phyloP scores from a whole-genome alignment of 805 yeast genomes.

The Ascoidea asiatica region DNA sequence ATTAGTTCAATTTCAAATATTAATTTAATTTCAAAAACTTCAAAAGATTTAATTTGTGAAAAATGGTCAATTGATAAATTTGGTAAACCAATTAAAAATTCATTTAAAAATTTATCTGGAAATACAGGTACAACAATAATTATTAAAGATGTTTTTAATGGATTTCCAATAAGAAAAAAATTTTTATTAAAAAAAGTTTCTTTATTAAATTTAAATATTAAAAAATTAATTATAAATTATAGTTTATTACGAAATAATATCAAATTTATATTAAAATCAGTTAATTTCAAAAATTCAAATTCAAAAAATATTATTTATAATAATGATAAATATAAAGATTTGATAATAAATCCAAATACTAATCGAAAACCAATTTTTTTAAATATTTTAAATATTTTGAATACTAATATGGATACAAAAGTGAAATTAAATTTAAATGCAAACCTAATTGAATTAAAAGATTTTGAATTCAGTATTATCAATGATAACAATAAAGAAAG shows the following conservation, averaged over 20 bases:
- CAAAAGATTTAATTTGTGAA: conserved; percentile 19
- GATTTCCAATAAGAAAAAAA: conserved; percentile 21
- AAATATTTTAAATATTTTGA: conserved; percentile 11
- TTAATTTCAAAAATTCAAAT: conserved; percentile 4
- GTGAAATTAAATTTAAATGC: background rate
- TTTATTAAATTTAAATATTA: conserved; percentile 15
- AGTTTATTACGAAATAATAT: conserved; percentile 17
- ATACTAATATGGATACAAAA: conserved; percentile 2
- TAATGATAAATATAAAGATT: conserved; percentile 4
- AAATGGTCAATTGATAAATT: conserved; percentile 20
- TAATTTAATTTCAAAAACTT: conserved; percentile 19
- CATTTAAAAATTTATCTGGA: conserved; percentile 15
- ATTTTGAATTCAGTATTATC: background rate
- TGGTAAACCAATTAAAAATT: conserved; percentile 15
- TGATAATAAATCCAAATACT: conserved; percentile 7
- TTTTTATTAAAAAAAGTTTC: conserved; percentile 16
- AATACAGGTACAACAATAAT: conserved; percentile 23
- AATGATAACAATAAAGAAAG: background rate
- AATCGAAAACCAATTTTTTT: conserved; percentile 7
- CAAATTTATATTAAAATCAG: conserved; percentile 11
- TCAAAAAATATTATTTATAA: background rate
- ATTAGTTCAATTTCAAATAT: conserved; percentile 19
- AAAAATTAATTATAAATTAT: conserved; percentile 17
- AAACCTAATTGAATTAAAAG: background rate
- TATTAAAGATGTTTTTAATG: conserved; percentile 19